Evolutionary conservation across 805 yeast species (phyloP).

Genomic region (Ogataea methylovora): DNA sequence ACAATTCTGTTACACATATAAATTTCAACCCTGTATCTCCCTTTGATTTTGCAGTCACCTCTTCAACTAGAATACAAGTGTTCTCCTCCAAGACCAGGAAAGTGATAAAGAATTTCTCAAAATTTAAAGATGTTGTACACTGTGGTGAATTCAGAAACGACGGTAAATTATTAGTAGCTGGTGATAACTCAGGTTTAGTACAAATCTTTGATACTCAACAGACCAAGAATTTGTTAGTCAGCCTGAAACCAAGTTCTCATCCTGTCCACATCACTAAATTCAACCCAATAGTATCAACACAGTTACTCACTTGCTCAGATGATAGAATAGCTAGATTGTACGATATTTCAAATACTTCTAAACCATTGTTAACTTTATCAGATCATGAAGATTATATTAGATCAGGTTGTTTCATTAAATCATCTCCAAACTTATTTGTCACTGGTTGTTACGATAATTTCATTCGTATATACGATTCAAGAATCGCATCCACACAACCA

Average conservation of each 20-base stretch:
- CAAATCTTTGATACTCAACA: constrained; percentile 81
- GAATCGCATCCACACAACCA: constrained; percentile 42
- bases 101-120: constrained; percentile 73
- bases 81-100: constrained; percentile 93
- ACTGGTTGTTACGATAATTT: constrained; percentile 93
- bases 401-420: constrained; percentile 69
- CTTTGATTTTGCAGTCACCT: constrained; percentile 88
- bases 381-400: constrained; percentile 87
- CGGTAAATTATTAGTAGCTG: constrained; percentile 87
- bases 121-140: constrained; percentile 89
- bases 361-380: constrained; percentile 63
- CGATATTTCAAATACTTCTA: constrained; percentile 72
- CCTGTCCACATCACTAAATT: constrained; percentile 93
- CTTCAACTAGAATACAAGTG: constrained; percentile 85
- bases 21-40: constrained; percentile 82
- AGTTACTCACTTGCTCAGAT: constrained; percentile 82
- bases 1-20: constrained; percentile 83
- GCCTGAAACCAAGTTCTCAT: constrained; percentile 75
- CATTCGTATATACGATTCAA: constrained; percentile 77
- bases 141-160: constrained; percentile 88
- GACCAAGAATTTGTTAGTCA: constrained; percentile 71
- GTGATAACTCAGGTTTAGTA: constrained; percentile 91
- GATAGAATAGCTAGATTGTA: constrained; percentile 82
- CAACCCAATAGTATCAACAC: constrained; percentile 69
- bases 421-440: constrained; percentile 60